phyloP scores from a whole-genome alignment of 345 rosid species.

The Gossypium rotundifolium region DNA sequence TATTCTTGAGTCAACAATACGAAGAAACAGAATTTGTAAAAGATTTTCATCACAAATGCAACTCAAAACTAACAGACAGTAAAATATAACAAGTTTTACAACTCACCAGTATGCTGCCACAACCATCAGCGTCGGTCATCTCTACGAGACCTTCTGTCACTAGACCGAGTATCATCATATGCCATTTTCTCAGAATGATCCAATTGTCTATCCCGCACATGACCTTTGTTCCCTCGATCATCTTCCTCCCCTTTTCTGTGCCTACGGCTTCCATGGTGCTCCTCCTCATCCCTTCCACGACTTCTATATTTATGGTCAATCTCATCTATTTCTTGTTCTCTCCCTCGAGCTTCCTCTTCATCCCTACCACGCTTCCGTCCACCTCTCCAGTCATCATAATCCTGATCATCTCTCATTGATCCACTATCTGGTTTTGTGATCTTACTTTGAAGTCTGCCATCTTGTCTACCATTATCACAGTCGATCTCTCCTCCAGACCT shows the following conservation, averaged over 20 bases:
- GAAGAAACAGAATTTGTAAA: background rate
- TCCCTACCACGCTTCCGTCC: constrained; percentile 10
- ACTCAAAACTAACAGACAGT: background rate
- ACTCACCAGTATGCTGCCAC: background rate
- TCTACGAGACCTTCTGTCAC: constrained; percentile 25
- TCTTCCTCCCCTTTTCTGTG: constrained; percentile 33
- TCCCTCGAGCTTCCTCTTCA: constrained; percentile 31
- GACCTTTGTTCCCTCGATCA: constrained; percentile 17
- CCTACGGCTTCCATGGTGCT: constrained; percentile 18
- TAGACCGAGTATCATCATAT: constrained; percentile 26
- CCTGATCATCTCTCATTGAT: constrained; percentile 6
- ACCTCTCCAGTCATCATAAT: constrained; percentile 7
- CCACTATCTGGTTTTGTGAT: constrained; percentile 12
- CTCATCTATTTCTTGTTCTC: constrained; percentile 31
- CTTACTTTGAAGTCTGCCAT: constrained; percentile 15
- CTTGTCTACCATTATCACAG: background rate
- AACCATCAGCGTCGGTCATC: constrained; percentile 17
- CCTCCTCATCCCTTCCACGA: constrained; percentile 29
- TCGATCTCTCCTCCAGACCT: constrained; percentile 12
- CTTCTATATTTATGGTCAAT: constrained; percentile 29
- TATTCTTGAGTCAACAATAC: background rate
- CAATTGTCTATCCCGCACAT: constrained; percentile 17
- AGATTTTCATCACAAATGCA: background rate
- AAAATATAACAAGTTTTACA: background rate
- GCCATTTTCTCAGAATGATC: constrained; percentile 28